Base-by-base conservation (phyloP, 495 filamentous ascomycete genomes). In the Aspergillus campestris region DNA sequence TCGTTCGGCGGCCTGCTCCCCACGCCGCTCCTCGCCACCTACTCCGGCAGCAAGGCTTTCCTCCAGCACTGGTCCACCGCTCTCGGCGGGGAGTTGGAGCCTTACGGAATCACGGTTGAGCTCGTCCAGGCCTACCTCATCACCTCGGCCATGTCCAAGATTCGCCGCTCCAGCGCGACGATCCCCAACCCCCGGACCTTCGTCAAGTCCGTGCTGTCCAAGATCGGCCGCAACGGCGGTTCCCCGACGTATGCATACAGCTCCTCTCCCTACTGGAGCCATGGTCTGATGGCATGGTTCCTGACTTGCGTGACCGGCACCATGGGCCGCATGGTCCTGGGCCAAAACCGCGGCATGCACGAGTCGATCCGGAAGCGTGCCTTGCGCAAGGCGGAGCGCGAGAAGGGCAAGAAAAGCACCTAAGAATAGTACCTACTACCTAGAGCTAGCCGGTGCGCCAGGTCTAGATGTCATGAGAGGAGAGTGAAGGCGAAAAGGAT, bases 11-110 rank as follows among this genome's bases (percentile, higher is more conserved):
- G 91, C 45, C 76, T 89, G 48, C 71, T 92, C 47, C 94, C 94
- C 12, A 95, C 89, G 2, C 94, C 92, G 2, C 80, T 94, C 27
- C 80, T 99, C 11, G 92, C 94, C 14, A 96, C 91, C 6, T 99
- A 99, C 76, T 94, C 87, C 47, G 94, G 94, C 45, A 87, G 81
- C 78, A 99, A 99, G 72, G 91, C 94, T 18, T 99, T 99, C 77
- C 77, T 99, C 46, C 90, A 96, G 65, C 82, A 94, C 61, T 99
- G 94, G 94, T 95, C 87, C 37, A 82, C 80, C 3, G 79, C 94
- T 33, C 78, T 99, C 2, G 84, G 82, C 24, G 73, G 86, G 8
- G 94, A 99, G 65, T 74, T 97, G 18, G 80, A 81, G 50, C 78
- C 78, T 1, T 70, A 86, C 52, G 84, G 86, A 43, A 80, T 99